Percentiles rank a stretch among this genome's conserved stretches.
phyloP scores from a whole-genome alignment of 352 stramenopile species.

The Phytophthora melonis region DNA sequence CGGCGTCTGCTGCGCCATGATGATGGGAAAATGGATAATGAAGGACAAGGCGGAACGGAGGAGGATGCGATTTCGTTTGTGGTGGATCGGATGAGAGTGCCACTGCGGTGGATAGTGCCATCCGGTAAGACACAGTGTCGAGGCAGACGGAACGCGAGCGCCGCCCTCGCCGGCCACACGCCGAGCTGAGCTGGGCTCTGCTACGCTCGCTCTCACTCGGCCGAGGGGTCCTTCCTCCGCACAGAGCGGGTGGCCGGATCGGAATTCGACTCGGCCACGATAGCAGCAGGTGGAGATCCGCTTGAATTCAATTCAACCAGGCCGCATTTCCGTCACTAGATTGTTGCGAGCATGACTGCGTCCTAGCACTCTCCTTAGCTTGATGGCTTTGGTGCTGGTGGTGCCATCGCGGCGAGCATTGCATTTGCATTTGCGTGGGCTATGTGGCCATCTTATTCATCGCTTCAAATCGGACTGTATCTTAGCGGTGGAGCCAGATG shows the following conservation, averaged over 20 bases:
- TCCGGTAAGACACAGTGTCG: constrained; percentile 15
- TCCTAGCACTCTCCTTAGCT: too few relatives aligned
- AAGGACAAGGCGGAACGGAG: not conserved
- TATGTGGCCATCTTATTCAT: constrained; percentile 18
- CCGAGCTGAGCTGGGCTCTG: not conserved
- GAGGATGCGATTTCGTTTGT: constrained; percentile 3
- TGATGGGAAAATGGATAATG: constrained; percentile 31
- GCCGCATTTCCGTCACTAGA: not conserved
- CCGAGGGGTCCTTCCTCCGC: constrained; percentile 3
- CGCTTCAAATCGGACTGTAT: constrained; percentile 27
- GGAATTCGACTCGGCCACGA: not conserved
- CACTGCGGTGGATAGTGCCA: constrained; percentile 16
- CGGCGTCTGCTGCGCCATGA: constrained; percentile 22
- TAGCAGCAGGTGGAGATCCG: constrained; percentile 7
- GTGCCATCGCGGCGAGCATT: not conserved
- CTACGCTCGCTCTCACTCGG: not conserved
- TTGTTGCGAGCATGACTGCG: not conserved
- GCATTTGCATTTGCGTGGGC: not conserved
- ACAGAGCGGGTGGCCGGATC: constrained; percentile 22
- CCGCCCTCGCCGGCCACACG: constrained; percentile 5
- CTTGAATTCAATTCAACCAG: constrained; percentile 2
- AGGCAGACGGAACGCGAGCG: constrained; percentile 21
- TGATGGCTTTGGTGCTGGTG: not conserved
- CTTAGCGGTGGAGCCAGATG: constrained; percentile 14
- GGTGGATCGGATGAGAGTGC: constrained; percentile 7